Evolutionary conservation across 495 filamentous ascomycete species (phyloP).

Genomic region (Aspergillus bridgeri): DNA sequence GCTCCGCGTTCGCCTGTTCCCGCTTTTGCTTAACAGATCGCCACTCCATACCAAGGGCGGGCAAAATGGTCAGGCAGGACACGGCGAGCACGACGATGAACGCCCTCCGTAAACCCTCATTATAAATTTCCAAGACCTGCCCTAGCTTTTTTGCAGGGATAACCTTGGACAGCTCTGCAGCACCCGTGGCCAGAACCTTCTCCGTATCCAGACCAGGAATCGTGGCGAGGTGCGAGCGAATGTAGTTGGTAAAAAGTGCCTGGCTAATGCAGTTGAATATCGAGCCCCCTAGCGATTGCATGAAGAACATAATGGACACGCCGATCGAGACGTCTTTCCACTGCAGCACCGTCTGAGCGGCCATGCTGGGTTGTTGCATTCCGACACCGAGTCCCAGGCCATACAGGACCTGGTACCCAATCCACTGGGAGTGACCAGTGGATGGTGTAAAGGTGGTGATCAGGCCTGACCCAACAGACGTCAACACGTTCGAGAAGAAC

Average conservation of each 20-base stretch:
- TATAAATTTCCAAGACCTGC: slow-evolving; percentile 53
- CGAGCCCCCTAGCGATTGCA: slow-evolving; percentile 63
- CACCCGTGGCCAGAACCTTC: neutral
- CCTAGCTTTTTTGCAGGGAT: neutral
- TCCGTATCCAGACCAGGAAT: neutral
- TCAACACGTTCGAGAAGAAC: slow-evolving; percentile 48
- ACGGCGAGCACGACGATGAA: slow-evolving; percentile 54
- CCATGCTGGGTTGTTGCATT: slow-evolving; percentile 65
- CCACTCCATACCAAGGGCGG: slow-evolving; percentile 58
- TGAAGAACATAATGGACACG: slow-evolving; percentile 61
- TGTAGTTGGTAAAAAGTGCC: neutral
- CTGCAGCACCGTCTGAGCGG: slow-evolving; percentile 59
- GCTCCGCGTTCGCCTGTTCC: no score
- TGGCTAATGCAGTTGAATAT: slow-evolving; percentile 32
- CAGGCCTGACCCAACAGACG: slow-evolving; percentile 58
- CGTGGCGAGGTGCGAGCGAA: neutral
- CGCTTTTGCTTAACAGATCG: slow-evolving; percentile 43
- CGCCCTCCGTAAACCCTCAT: slow-evolving; percentile 49
- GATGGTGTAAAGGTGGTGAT: slow-evolving; percentile 55
- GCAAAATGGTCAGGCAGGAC: slow-evolving; percentile 48
- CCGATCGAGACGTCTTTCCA: slow-evolving; percentile 58
- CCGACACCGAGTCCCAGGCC: slow-evolving; percentile 71
- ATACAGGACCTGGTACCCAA: slow-evolving; percentile 64
- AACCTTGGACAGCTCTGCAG: neutral
- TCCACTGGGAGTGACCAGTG: slow-evolving; percentile 54